Conservation (phyloP, 2,329 filamentous ascomycete species). For the Colletotrichum sansevieriae region DNA sequence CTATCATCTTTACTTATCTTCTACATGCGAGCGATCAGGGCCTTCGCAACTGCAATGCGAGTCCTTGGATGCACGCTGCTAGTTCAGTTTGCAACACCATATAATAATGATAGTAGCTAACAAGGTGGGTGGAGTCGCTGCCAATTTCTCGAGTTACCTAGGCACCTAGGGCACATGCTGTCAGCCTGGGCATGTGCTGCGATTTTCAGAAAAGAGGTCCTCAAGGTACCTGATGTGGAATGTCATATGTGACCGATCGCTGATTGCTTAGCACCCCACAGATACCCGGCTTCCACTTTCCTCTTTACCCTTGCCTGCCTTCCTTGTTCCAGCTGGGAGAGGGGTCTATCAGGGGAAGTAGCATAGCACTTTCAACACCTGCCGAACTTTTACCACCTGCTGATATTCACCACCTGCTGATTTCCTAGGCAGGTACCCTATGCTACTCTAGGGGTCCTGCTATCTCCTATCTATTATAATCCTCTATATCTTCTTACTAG, state of each 20-base stretch:
- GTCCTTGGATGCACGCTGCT: neutral
- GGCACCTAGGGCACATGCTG: neutral
- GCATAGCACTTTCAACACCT: neutral
- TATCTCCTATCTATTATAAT: neutral
- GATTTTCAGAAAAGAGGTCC: neutral
- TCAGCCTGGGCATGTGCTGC: neutral
- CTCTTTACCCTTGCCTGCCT: neutral
- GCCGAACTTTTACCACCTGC: neutral
- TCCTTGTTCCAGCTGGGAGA: neutral
- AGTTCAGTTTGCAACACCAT: constrained; percentile 1
- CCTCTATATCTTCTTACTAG: neutral
- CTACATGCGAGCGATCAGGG: neutral
- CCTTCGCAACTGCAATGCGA: neutral
- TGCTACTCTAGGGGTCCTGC: neutral
- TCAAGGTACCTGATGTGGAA: neutral
- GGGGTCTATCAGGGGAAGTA: constrained; percentile 1
- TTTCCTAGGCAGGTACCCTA: neutral
- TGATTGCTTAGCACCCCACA: neutral
- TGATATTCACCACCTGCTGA: neutral
- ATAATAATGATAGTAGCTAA: neutral
- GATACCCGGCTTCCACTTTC: constrained; percentile 1
- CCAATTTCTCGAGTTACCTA: no score
- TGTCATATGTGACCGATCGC: constrained; percentile 1
- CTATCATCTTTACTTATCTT: neutral
- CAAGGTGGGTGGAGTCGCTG: neutral